Evolutionary conservation across 345 rosid genomes (phyloP).

Genomic region (Acer negundo): DNA sequence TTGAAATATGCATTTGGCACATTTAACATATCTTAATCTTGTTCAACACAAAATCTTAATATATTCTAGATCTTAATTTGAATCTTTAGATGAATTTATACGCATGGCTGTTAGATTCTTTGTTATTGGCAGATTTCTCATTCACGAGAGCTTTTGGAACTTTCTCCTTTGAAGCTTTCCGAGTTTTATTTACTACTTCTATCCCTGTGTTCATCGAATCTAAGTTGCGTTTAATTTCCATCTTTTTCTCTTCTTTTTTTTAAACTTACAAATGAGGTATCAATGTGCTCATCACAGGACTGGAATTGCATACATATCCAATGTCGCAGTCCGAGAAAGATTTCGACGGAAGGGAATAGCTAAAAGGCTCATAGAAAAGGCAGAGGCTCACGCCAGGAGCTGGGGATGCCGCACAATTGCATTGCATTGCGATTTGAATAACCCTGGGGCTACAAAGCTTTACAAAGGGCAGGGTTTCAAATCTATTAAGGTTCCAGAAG

Average conservation of each 20-base stretch:
- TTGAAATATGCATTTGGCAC: neutral
- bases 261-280: neutral
- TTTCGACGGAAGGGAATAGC: conserved; percentile 86
- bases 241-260: neutral
- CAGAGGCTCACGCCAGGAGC: conserved; percentile 77
- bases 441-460: conserved; percentile 68
- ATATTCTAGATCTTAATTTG: neutral
- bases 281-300: conserved; percentile 45
- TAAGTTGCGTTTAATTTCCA: neutral
- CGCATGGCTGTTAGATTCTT: neutral
- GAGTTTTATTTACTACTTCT: neutral
- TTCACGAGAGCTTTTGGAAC: too few species aligned
- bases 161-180: too few species aligned
- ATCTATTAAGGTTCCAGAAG: conserved; percentile 71
- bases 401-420: conserved; percentile 90
- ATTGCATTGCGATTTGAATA: conserved; percentile 81
- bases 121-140: too few species aligned
- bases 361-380: conserved; percentile 71
- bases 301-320: conserved; percentile 90
- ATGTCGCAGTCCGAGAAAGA: conserved; percentile 81
- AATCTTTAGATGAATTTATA: neutral
- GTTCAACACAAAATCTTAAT: neutral
- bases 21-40: neutral
- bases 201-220: neutral
- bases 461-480: conserved; percentile 78